Base-by-base conservation (phyloP, 805 yeast species). In the Isabelozyma pseudorhagii region DNA sequence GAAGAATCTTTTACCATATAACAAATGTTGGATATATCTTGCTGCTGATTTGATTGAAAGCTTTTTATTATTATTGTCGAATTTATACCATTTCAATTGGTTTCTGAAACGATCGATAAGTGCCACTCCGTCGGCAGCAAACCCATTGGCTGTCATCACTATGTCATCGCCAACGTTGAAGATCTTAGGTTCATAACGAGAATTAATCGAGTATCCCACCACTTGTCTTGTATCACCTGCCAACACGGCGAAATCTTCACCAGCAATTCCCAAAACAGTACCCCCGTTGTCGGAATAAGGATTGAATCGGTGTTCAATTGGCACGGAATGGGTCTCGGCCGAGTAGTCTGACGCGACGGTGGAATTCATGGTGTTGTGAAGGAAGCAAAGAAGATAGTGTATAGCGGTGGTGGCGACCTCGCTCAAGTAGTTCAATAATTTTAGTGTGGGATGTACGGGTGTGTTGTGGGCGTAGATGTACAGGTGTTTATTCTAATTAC, bases 201-300 rank as follows among this genome's bases (percentile, higher is more conserved):
- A 85, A 67, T 94, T 91, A 68, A 94, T 94, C 54, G 89, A 84
- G 72, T 91, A 94, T 18, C 97, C 99, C 15, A 87, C 85, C 5
- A 96, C 89, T 63, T 88, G 96, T 76, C 99, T 86, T n/a, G 99
- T 94, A 68, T 94, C 99, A 43, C 98, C 98, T 0, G 99, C 99
- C 53, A 94, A 77, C 36, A 94, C 94, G 15, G 97, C 97, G 63
- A 91, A 94, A 69, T 94, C 97, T 67, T 90, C 89, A 46, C 99
- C 99, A 1, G 99, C 97, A 69, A 94, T 94, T 47, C 98, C 99
- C 58, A 94, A 74, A 48, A 93, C 92, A 7, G 98, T 93, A 62
- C 99, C 99, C 60, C 99, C 99, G 61, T 92, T 90, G 69, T 92
- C 97, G 29, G 93, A 75, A 74, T 91, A 91, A 38, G 97, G 97